Conservation (phyloP, 139 green algal genomes). For the Bryopsis sp. region DNA sequence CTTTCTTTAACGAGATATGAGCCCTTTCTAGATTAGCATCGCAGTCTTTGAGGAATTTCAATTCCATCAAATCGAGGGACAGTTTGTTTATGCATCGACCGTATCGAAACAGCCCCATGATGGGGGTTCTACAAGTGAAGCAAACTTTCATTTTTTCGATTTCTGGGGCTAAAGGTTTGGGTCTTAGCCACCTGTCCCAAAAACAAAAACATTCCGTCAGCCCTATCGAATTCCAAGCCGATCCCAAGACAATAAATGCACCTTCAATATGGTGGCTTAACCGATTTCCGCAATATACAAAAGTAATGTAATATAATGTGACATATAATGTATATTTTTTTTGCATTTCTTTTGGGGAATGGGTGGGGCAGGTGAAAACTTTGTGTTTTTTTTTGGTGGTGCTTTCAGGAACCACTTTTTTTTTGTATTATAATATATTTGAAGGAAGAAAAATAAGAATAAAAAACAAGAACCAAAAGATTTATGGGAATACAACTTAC, state of each 20-base stretch:
- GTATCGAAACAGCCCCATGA: slow-evolving; percentile 24
- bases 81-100: slow-evolving; percentile 26
- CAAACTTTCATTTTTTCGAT: slow-evolving; percentile 6
- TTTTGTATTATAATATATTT: not conserved
- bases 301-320: not conserved
- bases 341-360: not conserved
- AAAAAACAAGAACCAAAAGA: not conserved
- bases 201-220: not conserved
- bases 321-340: not conserved
- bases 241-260: not conserved
- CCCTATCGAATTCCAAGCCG: not conserved
- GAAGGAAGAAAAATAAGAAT: not conserved
- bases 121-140: not conserved
- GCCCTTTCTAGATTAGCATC: too few species aligned
- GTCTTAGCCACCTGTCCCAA: not conserved
- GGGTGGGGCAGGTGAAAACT: not conserved
- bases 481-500: not conserved
- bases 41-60: not conserved
- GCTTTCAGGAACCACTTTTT: too few species aligned
- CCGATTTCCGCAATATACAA: too few species aligned
- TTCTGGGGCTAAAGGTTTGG: not conserved
- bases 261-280: too few species aligned
- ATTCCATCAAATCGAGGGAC: slow-evolving; percentile 27
- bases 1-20: too few species aligned
- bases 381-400: too few species aligned